Evolutionary conservation across 1,139 yeast genomes (phyloP).

Genomic region (Pichia terricola): DNA sequence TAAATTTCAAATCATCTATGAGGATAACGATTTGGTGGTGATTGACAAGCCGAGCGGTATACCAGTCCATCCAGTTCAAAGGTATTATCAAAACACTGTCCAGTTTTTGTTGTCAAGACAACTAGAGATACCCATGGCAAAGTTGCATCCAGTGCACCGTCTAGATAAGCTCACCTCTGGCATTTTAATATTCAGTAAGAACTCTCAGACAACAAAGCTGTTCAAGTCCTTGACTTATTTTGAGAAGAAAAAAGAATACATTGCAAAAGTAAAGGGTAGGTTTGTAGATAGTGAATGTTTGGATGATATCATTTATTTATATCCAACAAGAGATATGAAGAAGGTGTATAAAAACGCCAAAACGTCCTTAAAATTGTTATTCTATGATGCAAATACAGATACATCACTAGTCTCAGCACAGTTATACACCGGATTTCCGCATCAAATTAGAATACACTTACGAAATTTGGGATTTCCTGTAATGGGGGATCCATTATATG

Average conservation of each 20-base stretch:
- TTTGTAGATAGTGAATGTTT: conserved; percentile 46
- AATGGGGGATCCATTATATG: conserved; percentile 55
- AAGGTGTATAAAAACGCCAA: conserved; percentile 21
- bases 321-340: conserved; percentile 23
- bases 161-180: conserved; percentile 77
- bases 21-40: conserved; percentile 44
- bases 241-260: conserved; percentile 38
- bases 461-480: conserved; percentile 61
- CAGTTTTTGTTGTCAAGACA: conserved; percentile 58
- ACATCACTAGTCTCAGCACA: conserved; percentile 31
- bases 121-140: conserved; percentile 33
- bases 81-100: conserved; percentile 50
- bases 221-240: conserved; percentile 34
- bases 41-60: conserved; percentile 68
- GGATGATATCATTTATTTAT: conserved; percentile 22
- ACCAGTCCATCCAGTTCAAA: conserved; percentile 75
- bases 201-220: conserved; percentile 38
- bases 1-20: conserved; percentile 34
- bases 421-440: conserved; percentile 60
- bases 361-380: too few relatives aligned
- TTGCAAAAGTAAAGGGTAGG: conserved; percentile 54
- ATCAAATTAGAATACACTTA: conserved; percentile 69
- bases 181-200: conserved; percentile 49
- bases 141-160: conserved; percentile 54
- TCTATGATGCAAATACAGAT: conserved; percentile 29